A percentile compares a stretch with the other conserved stretches of the same genome.
These are phyloP conservation scores for Fusarium sp. DNA, from an alignment of 2,329 filamentous ascomycete species.

Conservation along the genomic window DNA sequence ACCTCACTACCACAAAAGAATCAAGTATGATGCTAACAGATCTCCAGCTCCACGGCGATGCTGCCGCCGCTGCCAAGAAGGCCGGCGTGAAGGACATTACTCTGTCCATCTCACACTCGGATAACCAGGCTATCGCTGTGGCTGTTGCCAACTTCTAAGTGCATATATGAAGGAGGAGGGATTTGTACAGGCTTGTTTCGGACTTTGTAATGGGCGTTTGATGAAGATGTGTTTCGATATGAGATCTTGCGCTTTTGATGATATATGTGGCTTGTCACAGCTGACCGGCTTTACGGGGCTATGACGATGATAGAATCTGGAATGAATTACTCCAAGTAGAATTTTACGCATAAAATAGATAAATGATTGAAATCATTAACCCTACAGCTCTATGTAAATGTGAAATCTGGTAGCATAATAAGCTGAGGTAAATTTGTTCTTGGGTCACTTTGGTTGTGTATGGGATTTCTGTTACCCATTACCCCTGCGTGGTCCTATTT, in stretches of 20 bases:
- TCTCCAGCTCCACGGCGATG: conserved; percentile 83
- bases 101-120: conserved; percentile 96
- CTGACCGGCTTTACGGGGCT: conserved; percentile 12
- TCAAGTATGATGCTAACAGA: conserved; percentile 51
- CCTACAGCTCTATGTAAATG: neutral
- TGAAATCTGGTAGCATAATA: no score
- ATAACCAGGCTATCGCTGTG: conserved; percentile 92
- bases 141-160: conserved; percentile 82
- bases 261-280: conserved; percentile 33
- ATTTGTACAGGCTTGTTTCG: conserved; percentile 34
- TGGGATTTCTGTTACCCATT: no score
- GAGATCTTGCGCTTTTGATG: conserved; percentile 38
- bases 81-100: conserved; percentile 89
- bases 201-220: conserved; percentile 42
- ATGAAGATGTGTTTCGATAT: conserved; percentile 45
- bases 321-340: conserved; percentile 26
- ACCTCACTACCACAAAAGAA: neutral
- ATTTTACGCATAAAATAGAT: conserved; percentile 42
- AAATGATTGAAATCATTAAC: conserved; percentile 19
- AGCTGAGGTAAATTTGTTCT: no score
- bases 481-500: no score
- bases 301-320: conserved; percentile 33
- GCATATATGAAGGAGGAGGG: conserved; percentile 12
- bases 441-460: no score
- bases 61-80: conserved; percentile 82